Evolutionary conservation across 2,329 filamentous ascomycete species (phyloP).

Genomic region (Chaetothyriales sp.): DNA sequence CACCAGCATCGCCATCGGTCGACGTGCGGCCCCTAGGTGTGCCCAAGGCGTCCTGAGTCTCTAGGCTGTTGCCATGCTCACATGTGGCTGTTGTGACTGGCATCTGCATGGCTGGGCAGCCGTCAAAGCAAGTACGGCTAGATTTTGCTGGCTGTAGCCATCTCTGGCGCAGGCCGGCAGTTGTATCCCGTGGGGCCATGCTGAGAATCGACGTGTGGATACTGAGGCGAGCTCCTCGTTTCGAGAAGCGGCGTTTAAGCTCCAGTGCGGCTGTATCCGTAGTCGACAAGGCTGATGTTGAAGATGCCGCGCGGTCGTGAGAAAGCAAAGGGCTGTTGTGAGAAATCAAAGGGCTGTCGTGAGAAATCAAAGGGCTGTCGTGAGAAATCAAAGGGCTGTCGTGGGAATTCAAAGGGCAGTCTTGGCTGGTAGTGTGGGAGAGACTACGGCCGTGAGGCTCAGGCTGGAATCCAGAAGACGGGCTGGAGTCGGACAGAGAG

Average conservation of each 20-base stretch:
- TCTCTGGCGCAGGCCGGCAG: conserved; percentile 14
- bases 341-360: conserved; percentile 10
- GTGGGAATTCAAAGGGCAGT: conserved; percentile 10
- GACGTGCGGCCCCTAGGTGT: not conserved
- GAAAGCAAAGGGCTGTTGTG: conserved; percentile 11
- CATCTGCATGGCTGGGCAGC: not conserved
- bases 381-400: conserved; percentile 12
- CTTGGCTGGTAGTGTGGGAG: conserved; percentile 14
- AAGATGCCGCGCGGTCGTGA: conserved; percentile 10
- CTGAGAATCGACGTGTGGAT: conserved; percentile 18
- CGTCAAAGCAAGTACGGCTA: too few relatives aligned
- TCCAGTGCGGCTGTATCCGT: conserved; percentile 1
- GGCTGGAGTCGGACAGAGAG: conserved; percentile 3
- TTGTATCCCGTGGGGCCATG: conserved; percentile 12
- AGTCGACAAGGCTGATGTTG: not conserved
- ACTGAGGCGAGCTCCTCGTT: conserved; percentile 14
- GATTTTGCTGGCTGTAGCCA: conserved; percentile 4
- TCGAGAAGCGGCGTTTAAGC: conserved; percentile 12
- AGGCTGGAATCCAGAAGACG: conserved; percentile 7
- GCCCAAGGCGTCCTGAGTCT: not conserved
- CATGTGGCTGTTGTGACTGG: not conserved
- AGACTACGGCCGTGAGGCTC: conserved; percentile 14
- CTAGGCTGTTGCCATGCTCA: not conserved
- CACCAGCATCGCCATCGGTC: too few relatives aligned
- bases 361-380: too few relatives aligned